Evolutionary conservation across 441 rosid genomes (phyloP), one percentile per base, ranked within the genome.

Genomic region (Monsonia emarginata): DNA sequence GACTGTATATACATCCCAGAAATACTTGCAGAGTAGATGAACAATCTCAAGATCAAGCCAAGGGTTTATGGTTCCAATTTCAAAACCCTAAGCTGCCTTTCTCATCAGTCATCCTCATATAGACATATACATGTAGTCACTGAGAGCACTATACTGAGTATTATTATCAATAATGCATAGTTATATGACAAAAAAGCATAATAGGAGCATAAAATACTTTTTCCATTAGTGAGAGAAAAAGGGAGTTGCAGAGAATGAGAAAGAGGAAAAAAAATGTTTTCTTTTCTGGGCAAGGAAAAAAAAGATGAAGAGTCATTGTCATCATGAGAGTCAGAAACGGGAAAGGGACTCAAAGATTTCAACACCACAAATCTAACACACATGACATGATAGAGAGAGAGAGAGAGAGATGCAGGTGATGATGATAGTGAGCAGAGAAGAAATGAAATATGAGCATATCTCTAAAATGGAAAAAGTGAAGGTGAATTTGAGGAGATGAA

Each of bases 311-410:
- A 74, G 93, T 89, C 93, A 69, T 65, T 78, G 73, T 87, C 85
- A 65, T 71, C 89, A 66, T 84, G 87, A 81, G 84, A 87, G 81
- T 89, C 79, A 87, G 76, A 54, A 78, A 80, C 80, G 75, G 72
- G 86, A 86, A 85, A 84, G 89, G 75, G 81, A 82, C 88, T 65
- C 75, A 76, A 80, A 44, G 52, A 44, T 44, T 21, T 44, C 52
- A 19, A 44, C 52, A 44, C 1, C 52, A 44, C 52, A 44, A 44
- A n/a, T 44, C 52, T 44, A 44, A 44, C 52, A 44, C 52, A 44
- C 21, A 16, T 1, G 52, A 16, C 52, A 44, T 44, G 21, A 44
- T 19, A 44, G 50, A 44, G 52, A 44, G 52, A 44, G 0, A 44
- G 52, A n/a, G n/a, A n/a, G n/a, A n/a, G n/a, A 40, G 46, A 40